Evolutionary conservation across 768 basidiomycete genomes (phyloP).

Genomic region (Panellus pusillus): DNA sequence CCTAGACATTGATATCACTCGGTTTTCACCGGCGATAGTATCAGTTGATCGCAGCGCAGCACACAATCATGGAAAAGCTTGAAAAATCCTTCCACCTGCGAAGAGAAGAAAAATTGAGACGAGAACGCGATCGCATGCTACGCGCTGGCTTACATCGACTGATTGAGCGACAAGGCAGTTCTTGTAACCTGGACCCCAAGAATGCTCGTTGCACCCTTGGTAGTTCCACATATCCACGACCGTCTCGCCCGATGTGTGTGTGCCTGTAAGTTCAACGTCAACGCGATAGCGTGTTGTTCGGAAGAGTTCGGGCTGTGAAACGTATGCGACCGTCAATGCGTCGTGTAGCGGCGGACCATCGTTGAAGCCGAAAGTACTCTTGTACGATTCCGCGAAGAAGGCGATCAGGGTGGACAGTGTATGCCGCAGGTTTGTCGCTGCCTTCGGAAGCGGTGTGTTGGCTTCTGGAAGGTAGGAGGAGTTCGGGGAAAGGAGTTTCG

Average conservation of each 20-base stretch:
- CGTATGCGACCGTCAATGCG: conserved; percentile 76
- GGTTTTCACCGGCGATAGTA: conserved; percentile 61
- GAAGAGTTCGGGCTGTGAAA: conserved; percentile 71
- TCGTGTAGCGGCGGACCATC: conserved; percentile 89
- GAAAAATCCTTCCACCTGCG: conserved; percentile 66
- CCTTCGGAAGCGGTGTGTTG: conserved; percentile 30
- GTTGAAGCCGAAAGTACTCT: conserved; percentile 75
- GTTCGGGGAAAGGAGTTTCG: conserved; percentile 46
- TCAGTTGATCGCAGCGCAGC: conserved; percentile 52
- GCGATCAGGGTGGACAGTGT: conserved; percentile 72
- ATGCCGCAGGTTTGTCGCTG: conserved; percentile 55
- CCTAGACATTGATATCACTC: too few relatives aligned
- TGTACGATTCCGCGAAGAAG: conserved; percentile 75
- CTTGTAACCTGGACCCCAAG: conserved; percentile 72
- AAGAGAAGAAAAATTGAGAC: not conserved
- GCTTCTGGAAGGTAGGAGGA: conserved; percentile 9
- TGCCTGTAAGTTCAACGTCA: conserved; percentile 75
- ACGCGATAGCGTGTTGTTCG: conserved; percentile 64
- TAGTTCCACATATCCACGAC: conserved; percentile 79
- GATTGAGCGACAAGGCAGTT: conserved; percentile 73
- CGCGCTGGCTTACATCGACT: conserved; percentile 52
- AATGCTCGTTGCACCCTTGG: conserved; percentile 51
- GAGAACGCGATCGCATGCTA: not conserved
- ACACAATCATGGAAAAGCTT: conserved; percentile 62
- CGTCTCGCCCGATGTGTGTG: conserved; percentile 72